Evolutionary conservation across 1,284 basidiomycete species (phyloP), one percentile per base, ranked within the genome.

Genomic region (Sporisorium graminicola): DNA sequence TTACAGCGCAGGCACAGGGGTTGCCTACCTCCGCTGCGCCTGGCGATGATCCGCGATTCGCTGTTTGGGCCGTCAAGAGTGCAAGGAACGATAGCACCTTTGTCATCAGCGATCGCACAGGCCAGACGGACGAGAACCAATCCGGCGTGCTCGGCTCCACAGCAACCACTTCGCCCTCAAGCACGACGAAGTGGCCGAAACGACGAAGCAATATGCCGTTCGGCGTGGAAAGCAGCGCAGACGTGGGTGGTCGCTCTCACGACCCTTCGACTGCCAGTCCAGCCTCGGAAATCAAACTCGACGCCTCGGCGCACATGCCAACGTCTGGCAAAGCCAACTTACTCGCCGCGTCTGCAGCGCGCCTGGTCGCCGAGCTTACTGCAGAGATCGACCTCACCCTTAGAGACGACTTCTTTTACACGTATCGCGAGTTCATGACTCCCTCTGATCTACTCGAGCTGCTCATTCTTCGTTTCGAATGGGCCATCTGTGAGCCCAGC

Each of bases 351-450:
- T 77, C 79, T 18, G 66, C 69, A 24, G 67, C 75, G 14, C 69
- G 71, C 6, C 60, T 83, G n/a, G 71, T 83, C 42, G 80, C 81
- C 7, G 80, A 82, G 66, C 66, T 83, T 13, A 83, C 82, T 4
- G 77, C 79, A 13, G 80, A 76, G 54, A 81, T 82, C 58, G 82
- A 82, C 58, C 61, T 76, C 22, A 62, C 65, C 13, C 63, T 83
- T 14, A 56, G 78, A 43, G 77, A 67, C 13, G 79, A 82, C 64
- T 83, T 83, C 58, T 82, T 83, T 64, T 78, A 71, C 67, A 83
- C 82, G 9, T 83, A 71, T 50, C 79, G 82, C 58, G 67, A 59
- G 16, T 82, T 69, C 59, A 73, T 80, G 62, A 62, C 66, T 10
- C 65, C 80, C 0, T 35, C 52, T 43, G 64, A 79, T 4, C 67